Percentiles rank a stretch among this genome's conserved stretches.
Conservation (phyloP, 768 basidiomycete species). For the Russula sp. region DNA sequence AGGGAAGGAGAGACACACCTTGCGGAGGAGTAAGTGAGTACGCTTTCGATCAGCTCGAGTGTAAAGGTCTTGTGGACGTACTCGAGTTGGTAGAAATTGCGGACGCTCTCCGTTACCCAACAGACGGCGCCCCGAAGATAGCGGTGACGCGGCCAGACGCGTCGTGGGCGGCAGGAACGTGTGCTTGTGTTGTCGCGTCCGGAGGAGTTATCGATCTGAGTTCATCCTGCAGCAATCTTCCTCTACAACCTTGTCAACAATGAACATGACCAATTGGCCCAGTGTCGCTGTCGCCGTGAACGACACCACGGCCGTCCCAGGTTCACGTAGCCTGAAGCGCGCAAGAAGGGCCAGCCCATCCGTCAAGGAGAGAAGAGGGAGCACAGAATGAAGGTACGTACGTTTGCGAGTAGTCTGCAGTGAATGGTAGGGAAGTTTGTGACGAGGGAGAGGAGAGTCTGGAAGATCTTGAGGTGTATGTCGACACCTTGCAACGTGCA, state of each 20-base stretch:
- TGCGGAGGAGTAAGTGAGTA: slow-evolving; percentile 84
- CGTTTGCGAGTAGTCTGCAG: slow-evolving; percentile 76
- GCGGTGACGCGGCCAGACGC: too few relatives aligned
- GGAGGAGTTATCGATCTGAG: slow-evolving; percentile 55
- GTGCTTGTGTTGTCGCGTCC: slow-evolving; percentile 57
- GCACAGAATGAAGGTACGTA: slow-evolving; percentile 66
- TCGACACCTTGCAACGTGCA: slow-evolving; percentile 95
- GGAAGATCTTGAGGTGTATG: slow-evolving; percentile 90
- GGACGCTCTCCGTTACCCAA: slow-evolving; percentile 67
- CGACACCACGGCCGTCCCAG: slow-evolving; percentile 92
- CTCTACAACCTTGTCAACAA: slow-evolving; percentile 88
- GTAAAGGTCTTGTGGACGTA: slow-evolving; percentile 87
- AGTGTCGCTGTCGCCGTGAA: slow-evolving; percentile 96
- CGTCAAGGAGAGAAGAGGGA: slow-evolving; percentile 38
- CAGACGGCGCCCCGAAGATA: slow-evolving; percentile 88
- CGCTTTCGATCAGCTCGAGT: slow-evolving; percentile 95
- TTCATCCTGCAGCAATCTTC: slow-evolving; percentile 55
- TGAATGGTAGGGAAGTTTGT: slow-evolving; percentile 84
- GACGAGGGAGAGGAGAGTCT: slow-evolving; percentile 86
- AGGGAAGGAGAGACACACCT: slow-evolving; percentile 46
- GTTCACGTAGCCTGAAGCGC: slow-evolving; percentile 94
- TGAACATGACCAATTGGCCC: slow-evolving; percentile 94
- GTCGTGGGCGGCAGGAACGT: slow-evolving; percentile 84
- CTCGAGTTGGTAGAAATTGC: slow-evolving; percentile 71
- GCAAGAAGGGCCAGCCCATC: slow-evolving; percentile 59